These are phyloP conservation scores for Leptosphaerulina australis DNA, from an alignment of 2,329 filamentous ascomycete species.

Conservation along the genomic window DNA sequence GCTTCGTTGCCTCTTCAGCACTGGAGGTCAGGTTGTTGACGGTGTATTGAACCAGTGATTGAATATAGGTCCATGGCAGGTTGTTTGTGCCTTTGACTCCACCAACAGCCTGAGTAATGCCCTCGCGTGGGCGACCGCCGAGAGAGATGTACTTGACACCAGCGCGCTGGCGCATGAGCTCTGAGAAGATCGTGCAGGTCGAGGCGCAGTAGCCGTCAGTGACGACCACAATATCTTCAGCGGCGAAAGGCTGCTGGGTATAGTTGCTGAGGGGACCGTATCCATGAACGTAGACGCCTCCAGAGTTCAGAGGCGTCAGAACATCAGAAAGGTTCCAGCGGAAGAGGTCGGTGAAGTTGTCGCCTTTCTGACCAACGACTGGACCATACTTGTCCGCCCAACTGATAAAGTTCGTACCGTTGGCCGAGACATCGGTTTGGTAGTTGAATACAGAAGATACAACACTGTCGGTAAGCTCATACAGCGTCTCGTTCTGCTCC, in stretches of 20 bases:
- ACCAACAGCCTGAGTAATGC: constrained; percentile 62
- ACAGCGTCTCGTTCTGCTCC: constrained; percentile 47
- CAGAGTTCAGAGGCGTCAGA: constrained; percentile 45
- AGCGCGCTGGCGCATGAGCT: constrained; percentile 59
- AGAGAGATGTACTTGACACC: constrained; percentile 63
- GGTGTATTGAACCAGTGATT: constrained; percentile 31
- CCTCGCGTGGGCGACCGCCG: constrained; percentile 63
- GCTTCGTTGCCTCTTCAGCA: constrained; percentile 32
- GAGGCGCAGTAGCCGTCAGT: constrained; percentile 62
- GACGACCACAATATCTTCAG: constrained; percentile 64
- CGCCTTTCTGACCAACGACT: constrained; percentile 49
- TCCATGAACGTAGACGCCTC: constrained; percentile 44
- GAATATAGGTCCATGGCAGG: constrained; percentile 41
- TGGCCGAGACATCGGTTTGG: constrained; percentile 54
- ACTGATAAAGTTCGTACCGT: constrained; percentile 56
- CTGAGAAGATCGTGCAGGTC: constrained; percentile 64
- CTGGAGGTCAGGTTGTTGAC: constrained; percentile 31
- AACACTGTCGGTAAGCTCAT: constrained; percentile 37
- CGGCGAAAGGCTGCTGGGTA: constrained; percentile 57
- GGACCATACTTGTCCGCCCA: constrained; percentile 57
- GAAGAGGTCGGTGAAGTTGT: constrained; percentile 63
- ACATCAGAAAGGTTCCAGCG: constrained; percentile 57
- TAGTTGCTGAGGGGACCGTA: constrained; percentile 53
- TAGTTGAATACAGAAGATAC: constrained; percentile 56
- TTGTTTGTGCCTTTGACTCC: constrained; percentile 65